Conservation (phyloP, 148 eudicot genomes). For the Cornus controversa region DNA sequence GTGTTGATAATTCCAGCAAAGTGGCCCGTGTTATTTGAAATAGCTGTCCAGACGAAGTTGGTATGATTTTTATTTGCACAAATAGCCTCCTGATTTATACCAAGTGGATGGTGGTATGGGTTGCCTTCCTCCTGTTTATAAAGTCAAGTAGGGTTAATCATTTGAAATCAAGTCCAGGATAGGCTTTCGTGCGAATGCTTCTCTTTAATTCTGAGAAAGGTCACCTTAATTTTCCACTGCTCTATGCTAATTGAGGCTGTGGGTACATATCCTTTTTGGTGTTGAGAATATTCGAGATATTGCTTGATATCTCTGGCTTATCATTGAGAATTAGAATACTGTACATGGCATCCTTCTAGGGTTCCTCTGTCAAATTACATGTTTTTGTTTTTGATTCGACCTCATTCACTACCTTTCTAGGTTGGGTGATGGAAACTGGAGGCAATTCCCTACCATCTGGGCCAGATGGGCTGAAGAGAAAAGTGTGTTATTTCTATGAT, state of each 20-base stretch:
- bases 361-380: background rate
- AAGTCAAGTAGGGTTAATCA: background rate
- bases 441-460: slow-evolving; percentile 66
- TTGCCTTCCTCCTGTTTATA: background rate
- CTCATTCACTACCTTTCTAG: background rate
- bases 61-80: background rate
- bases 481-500: slow-evolving; percentile 58
- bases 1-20: background rate
- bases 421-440: slow-evolving; percentile 38
- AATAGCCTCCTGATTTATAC: background rate
- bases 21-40: background rate
- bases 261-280: background rate
- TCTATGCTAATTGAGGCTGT: background rate
- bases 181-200: no score
- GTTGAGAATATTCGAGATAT: background rate
- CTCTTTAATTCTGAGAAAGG: no score
- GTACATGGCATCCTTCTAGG: background rate
- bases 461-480: slow-evolving; percentile 50
- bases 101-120: background rate
- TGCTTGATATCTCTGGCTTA: background rate
- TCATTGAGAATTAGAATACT: background rate
- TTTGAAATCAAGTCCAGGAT: no score
- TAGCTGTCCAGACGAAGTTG: background rate
- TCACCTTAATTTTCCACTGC: no score
- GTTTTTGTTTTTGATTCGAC: background rate